Base-by-base conservation (phyloP, 352 stramenopile species). In the Salisapilia sapeloensis region DNA sequence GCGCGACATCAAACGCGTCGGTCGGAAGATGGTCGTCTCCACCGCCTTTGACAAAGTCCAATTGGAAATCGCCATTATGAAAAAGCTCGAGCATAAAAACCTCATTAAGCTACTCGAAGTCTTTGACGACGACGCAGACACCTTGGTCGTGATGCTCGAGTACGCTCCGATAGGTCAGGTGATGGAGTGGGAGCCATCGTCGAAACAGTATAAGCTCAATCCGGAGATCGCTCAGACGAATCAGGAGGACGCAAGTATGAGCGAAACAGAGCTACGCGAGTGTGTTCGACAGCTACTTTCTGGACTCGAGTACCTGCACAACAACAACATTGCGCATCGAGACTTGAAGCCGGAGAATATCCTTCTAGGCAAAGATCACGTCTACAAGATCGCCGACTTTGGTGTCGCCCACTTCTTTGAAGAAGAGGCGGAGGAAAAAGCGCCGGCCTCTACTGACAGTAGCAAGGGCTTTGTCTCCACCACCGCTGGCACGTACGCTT, bases 341-440 rank as follows among this genome's bases (percentile, higher is more conserved):
- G 74, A 90, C 25, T 44, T 90, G 13, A 90, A 90, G 40, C 74
- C 74, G 5, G 74, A 90, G 48, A 90, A 90, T 38, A 86, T 90
- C 29, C 35, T 90, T 4, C 40, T 90, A 11, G 57, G 50, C 3
- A 63, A 55, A 20, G 52, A 84, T 31, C 66, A 65, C 16, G 59
- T 63, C 7, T 77, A 56, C 47, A 90, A 90, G 53, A 90, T 89
- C 30, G 70, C 74, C 2, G 74, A 89, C 31, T 89, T 89, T 55
- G 74, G 74, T 10, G 74, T 89, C 22, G 74, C 74, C 9, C 70
- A 86, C 29, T 59, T 86, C 13, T 90, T 90, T 30, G 70, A 78
- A 17, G 66, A 85, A 2, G 56, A 76, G 9, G 47, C 49, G 11
- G 42, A 27, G 0, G 22, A 21, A 15, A 40, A 35, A 15, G 29